phyloP scores from a whole-genome alignment of 208 protist species.

The Leishmania braziliensis region DNA sequence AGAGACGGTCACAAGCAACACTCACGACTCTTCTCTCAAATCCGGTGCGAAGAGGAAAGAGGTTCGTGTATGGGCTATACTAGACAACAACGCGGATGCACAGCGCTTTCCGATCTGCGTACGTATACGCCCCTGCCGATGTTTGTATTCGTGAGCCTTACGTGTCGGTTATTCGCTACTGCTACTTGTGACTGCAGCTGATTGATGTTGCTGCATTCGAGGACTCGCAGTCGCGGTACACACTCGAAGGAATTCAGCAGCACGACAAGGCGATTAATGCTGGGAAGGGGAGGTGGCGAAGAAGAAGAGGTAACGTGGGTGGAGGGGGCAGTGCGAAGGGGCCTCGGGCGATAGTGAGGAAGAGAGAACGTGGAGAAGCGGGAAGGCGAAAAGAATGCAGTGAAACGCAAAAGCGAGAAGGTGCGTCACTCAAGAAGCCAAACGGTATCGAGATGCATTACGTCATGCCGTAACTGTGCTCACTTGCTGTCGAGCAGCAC shows the following conservation, averaged over 20 bases:
- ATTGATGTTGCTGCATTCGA: background rate
- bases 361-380: background rate
- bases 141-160: background rate
- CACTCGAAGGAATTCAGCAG: background rate
- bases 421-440: background rate
- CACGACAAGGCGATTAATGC: background rate
- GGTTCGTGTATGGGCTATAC: background rate
- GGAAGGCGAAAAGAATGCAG: background rate
- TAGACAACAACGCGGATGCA: background rate
- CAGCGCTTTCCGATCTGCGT: background rate
- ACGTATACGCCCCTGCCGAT: conserved; percentile 1
- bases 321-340: background rate
- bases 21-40: background rate
- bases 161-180: background rate
- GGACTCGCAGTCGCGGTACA: background rate
- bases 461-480: background rate
- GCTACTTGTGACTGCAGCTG: background rate
- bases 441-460: background rate
- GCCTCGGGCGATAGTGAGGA: background rate
- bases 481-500: background rate
- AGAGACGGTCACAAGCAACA: background rate
- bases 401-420: background rate
- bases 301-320: background rate
- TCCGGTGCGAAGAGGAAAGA: background rate
- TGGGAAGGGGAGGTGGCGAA: background rate